A percentile compares a stretch with the other conserved stretches of the same genome.
Evolutionary conservation across 768 basidiomycete genomes (phyloP).

Genomic region (Cystobasidium onofrii): DNA sequence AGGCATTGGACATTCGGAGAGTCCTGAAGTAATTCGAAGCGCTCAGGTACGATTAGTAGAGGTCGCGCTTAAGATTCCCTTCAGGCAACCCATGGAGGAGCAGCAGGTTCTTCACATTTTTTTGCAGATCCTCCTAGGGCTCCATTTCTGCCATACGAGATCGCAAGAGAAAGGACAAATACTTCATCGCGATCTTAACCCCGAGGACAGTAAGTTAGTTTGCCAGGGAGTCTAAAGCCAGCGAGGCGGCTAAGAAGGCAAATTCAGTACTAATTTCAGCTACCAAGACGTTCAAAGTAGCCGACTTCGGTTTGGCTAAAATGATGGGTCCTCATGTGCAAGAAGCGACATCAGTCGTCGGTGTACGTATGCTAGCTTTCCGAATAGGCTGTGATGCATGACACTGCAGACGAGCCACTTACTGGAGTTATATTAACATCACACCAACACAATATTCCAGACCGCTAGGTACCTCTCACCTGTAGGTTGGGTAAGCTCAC

Average conservation of each 20-base stretch:
- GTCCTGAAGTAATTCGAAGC: background rate
- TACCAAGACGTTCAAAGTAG: conserved; percentile 6
- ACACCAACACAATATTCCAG: background rate
- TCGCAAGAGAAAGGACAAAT: background rate
- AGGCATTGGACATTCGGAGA: conserved; percentile 3
- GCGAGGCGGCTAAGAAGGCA: background rate
- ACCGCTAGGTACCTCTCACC: conserved; percentile 11
- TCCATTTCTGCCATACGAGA: conserved; percentile 24
- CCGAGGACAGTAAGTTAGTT: background rate
- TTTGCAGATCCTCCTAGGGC: conserved; percentile 16
- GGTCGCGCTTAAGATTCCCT: background rate
- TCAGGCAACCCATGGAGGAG: conserved; percentile 19
- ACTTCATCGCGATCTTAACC: conserved; percentile 11
- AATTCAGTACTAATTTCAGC: background rate
- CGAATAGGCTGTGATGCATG: background rate
- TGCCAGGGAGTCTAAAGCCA: background rate
- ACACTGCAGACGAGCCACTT: background rate
- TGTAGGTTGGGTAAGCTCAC: background rate
- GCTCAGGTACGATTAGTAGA: background rate
- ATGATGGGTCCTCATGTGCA: background rate
- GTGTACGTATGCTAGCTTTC: background rate
- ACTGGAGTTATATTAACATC: background rate
- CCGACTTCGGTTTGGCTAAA: conserved; percentile 13
- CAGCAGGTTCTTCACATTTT: conserved; percentile 8
- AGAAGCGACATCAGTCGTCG: background rate